phyloP scores from a whole-genome alignment of 1,139 yeast species.

The Geotrichum europaeum region DNA sequence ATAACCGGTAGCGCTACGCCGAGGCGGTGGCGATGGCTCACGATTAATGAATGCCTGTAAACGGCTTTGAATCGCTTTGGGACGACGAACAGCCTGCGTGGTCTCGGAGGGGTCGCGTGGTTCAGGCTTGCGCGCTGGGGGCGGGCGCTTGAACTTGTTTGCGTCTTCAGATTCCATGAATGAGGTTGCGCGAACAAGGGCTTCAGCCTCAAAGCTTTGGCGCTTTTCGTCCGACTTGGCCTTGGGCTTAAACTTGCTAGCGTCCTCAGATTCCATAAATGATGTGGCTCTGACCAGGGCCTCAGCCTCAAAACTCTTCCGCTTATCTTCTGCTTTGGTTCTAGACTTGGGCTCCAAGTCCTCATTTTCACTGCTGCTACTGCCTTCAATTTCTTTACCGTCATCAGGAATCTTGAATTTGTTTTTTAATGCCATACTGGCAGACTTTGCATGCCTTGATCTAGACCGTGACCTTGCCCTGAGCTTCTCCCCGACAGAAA shows the following conservation, averaged over 20 bases:
- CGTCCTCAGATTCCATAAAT: constrained; percentile 20
- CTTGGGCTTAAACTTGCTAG: constrained; percentile 17
- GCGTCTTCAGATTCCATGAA: constrained; percentile 21
- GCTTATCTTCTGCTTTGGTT: neutral
- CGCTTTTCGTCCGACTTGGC: neutral
- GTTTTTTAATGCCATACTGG: constrained; percentile 23
- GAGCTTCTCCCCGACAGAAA: neutral
- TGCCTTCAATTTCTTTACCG: constrained; percentile 6
- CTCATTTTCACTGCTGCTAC: neutral
- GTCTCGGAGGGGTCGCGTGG: neutral
- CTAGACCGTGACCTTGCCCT: constrained; percentile 3
- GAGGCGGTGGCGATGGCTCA: constrained; percentile 43
- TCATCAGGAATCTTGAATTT: constrained; percentile 24
- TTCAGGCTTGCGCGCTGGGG: neutral
- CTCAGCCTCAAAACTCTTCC: constrained; percentile 5
- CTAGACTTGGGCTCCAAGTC: neutral
- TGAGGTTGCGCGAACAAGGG: constrained; percentile 3
- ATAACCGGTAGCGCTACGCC: constrained; percentile 65
- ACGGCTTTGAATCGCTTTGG: constrained; percentile 49
- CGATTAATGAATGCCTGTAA: constrained; percentile 54
- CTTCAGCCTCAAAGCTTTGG: constrained; percentile 7
- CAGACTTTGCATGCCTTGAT: constrained; percentile 1
- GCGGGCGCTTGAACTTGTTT: constrained; percentile 19
- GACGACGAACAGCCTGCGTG: neutral
- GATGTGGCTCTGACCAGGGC: constrained; percentile 4